These are phyloP conservation scores for Halophytophthora polymorphica DNA, from an alignment of 352 stramenopile genomes.

Conservation along the genomic window DNA sequence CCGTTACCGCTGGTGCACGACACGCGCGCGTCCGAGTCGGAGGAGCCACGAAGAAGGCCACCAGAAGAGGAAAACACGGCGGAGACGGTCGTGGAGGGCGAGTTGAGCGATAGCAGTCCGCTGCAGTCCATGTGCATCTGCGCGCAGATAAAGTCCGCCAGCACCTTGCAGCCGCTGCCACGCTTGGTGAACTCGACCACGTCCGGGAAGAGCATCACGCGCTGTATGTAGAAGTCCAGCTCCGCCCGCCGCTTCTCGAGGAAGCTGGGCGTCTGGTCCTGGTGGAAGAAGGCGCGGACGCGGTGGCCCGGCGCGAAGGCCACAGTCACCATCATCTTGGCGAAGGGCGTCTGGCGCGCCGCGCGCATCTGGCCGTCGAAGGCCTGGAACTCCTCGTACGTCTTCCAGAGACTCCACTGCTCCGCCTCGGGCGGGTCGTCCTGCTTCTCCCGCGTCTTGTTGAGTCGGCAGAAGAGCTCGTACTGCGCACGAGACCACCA, in stretches of 20 bases:
- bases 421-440: conserved; percentile 30
- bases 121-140: conserved; percentile 44
- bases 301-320: conserved; percentile 65
- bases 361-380: conserved; percentile 67
- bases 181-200: conserved; percentile 56
- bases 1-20: conserved; percentile 16
- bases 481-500: conserved; percentile 27
- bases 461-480: conserved; percentile 51
- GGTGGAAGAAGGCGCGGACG: conserved; percentile 72
- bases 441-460: conserved; percentile 34
- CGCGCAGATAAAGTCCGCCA: conserved; percentile 64
- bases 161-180: conserved; percentile 43
- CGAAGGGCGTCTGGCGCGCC: conserved; percentile 43
- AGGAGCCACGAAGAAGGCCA: conserved; percentile 21
- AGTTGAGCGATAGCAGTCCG: conserved; percentile 15
- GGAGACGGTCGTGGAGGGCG: conserved; percentile 23
- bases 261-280: conserved; percentile 65
- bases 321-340: conserved; percentile 85
- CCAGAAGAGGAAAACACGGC: conserved; percentile 22
- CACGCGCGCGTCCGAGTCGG: conserved; percentile 23
- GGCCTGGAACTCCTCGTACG: conserved; percentile 75
- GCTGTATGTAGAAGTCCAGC: conserved; percentile 83
- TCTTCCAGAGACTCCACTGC: conserved; percentile 80
- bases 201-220: conserved; percentile 73
- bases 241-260: conserved; percentile 74